Evolutionary conservation across 345 rosid species (phyloP), one percentile per base, ranked within the genome.

Genomic region (Physaria fendleri): DNA sequence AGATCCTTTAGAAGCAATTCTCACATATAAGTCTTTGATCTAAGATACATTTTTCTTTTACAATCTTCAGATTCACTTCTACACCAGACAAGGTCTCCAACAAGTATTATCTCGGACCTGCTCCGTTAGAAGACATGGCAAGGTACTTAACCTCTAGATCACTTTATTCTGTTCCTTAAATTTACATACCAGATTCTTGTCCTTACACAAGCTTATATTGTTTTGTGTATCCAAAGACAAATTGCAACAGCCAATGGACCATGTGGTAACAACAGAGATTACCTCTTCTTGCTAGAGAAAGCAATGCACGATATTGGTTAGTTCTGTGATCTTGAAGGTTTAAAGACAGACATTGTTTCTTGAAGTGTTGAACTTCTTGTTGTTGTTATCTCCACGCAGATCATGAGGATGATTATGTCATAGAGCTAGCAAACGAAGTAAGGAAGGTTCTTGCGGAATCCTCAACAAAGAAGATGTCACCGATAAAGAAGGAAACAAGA

Each of bases 211-310:
- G 35, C 22, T 28, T n/a, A n/a, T 43, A 9, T 39, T 40, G 13
- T 8, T 50, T 54, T 17, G 3, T 45, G 8, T 49, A 28, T 56
- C 5, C 2, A 51, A 6, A 92, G 98, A 74, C 99, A 89, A 87
- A 93, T 93, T 55, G 95, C 99, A 9, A 87, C 88, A 41, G 99
- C 99, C 7, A 61, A 47, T 66, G 99, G 99, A 69, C 99, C 99
- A 12, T 87, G 87, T 57, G 99, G 99, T 58, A 85, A 93, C 86
- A 89, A 93, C 55, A 79, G 96, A 58, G 99, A 93, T 33, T 93
- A 93, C 59, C 80, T 93, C 25, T 89, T 93, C 76, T 54, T 30
- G 74, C 59, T 93, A 18, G 99, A 93, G 82, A 87, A 83, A 74
- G 97, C 97, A 73, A 72, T 93, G 91, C 84, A 64, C 63, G 82